Conservation (phyloP, 345 rosid species). For the Arabis hirsuta region DNA sequence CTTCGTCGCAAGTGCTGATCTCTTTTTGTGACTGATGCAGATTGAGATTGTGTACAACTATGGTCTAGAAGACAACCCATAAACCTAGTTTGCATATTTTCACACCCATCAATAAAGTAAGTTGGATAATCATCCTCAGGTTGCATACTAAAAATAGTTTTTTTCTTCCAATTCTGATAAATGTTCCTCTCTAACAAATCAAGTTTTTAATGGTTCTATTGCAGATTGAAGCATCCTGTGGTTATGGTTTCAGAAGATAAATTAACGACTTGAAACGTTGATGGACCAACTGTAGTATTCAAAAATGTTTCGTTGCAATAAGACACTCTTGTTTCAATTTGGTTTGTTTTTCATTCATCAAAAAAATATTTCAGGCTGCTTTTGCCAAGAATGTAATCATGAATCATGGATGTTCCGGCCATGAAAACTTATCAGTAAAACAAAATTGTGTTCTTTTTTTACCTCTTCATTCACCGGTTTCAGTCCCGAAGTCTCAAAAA, state of each 20-base stretch:
- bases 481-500: no score
- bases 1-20: constrained; percentile 19
- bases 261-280: constrained; percentile 25
- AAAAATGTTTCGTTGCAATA: constrained; percentile 36
- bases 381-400: constrained; percentile 25
- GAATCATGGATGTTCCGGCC: constrained; percentile 35
- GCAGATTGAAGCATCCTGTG: constrained; percentile 39
- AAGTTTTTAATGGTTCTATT: constrained; percentile 1
- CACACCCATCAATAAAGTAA: constrained; percentile 42
- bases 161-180: neutral
- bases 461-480: no score
- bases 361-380: constrained; percentile 3
- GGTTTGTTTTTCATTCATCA: constrained; percentile 31
- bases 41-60: constrained; percentile 86
- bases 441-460: constrained; percentile 19
- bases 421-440: constrained; percentile 33
- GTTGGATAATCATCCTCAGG: neutral
- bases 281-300: constrained; percentile 26
- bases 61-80: constrained; percentile 81
- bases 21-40: constrained; percentile 52
- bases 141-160: constrained; percentile 1
- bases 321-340: constrained; percentile 30
- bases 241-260: constrained; percentile 29
- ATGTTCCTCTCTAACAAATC: neutral
- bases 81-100: constrained; percentile 44